Evolutionary conservation across 257 asterid species (phyloP), one percentile per base, ranked within the genome.

Genomic region (Eucommia ulmoides): DNA sequence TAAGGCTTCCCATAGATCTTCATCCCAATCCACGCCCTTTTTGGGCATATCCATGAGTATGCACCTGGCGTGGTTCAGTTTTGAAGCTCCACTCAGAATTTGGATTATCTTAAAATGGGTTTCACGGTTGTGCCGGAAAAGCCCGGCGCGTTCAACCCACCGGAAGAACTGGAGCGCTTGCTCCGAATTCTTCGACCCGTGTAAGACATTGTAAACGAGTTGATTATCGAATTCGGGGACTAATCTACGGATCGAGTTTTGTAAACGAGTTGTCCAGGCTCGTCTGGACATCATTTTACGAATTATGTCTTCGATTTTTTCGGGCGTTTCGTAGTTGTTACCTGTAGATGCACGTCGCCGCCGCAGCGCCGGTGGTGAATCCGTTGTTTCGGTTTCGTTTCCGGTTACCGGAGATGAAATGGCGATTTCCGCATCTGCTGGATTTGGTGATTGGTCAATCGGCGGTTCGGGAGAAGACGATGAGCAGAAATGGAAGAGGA

Each of bases 131-230:
- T 80, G 94, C 55, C 63, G 56, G 48, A 80, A 68, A 20, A 86
- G 78, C 16, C 78, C 82, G 1, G 96, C 63, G 59, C 93, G 64
- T 58, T 83, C 94, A 14, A 86, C 92, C 98, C 98, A 91, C 41
- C 98, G 80, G 16, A 85, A 85, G 76, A 91, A 85, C 72, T 86
- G 92, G 57, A 91, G 89, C n/a, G 96, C 96, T 54, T 82, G 93
- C 35, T 80, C 94, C 50, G 94, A 24, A 56, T 61, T 76, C 62
- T 49, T 80, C 8, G 98, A 56, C 48, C 73, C 33, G 46, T 85
- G 93, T 26, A 89, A 45, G 41, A 89, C 98, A 55, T 85, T 85
- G 70, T 82, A 83, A 19, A 89, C 86, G 29, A 82, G 82, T 16
- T 89, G 84, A 2, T 75, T 74, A 52, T 85, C 92, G 45, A 89